Evolutionary conservation across 495 filamentous ascomycete species (phyloP), one percentile per base, ranked within the genome.

Genomic region (Usnea hakonensis): DNA sequence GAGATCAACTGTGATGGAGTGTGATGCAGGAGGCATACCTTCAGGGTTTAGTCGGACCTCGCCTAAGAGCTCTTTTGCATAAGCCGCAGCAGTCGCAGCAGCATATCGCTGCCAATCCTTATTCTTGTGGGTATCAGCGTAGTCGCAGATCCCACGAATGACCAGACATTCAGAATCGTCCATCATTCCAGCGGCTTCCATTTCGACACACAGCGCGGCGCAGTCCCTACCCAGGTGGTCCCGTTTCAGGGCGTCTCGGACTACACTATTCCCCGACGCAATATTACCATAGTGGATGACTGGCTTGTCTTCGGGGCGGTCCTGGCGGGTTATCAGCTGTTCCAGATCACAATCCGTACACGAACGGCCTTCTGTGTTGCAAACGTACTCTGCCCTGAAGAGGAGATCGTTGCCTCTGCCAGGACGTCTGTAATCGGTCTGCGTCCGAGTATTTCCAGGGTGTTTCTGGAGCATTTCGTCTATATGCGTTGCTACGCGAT

Each of bases 101-200:
- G 73, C 75, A 58, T 73, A 77, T 23, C 28, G 53, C 17, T 77
- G 74, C 75, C 75, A 76, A 16, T 62, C 43, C 52, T 71, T 60
- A 54, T 68, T 69, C 43, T 68, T 74, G 53, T 78, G 76, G 28
- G 72, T 73, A 63, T 78, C 75, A 38, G 71, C 66, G 61, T 77
- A 78, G 57, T 78, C 75, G 37, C 67, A 74, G 36, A 78, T 73
- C 1, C 76, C 76, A 30, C 73, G 69, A 30, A 78, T 74, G 4
- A 76, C 71, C 11, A 77, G 57, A 55, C 71, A 76, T 19, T 68
- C 70, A 48, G 73, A 66, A 36, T 69, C 41, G 57, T 67, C 57
- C 67, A 74, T 71, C 13, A 79, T 32, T 2, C 77, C 77, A 9
- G 76, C 78, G 14, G 74, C 72, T 61, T 81, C 77, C 73, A 78